Evolutionary conservation across 2,329 filamentous ascomycete species (phyloP), one percentile per base, ranked within the genome.

Genomic region (Curvularia verruculosa): DNA sequence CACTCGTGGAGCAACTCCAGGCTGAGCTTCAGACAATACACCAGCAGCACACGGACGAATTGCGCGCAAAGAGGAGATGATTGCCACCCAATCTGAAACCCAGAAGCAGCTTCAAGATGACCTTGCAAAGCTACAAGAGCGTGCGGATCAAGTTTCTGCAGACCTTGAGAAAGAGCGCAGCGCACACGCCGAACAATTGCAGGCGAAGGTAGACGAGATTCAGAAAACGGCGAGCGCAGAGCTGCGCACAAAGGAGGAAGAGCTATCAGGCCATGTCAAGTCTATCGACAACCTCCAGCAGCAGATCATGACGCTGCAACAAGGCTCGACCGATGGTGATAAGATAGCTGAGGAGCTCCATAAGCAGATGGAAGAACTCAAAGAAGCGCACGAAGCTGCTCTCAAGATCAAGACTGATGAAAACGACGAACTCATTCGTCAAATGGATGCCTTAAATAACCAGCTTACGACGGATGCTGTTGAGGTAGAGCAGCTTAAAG

Each of bases 401-500:
- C 56, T 76, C 37, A 62, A 65, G 51, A 47, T 69, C 54, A 75
- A 75, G 56, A 57, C 63, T 0, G 65, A 70, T 15, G 66, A 75
- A 47, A 72, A 66, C 23, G 67, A 75, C 19, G 72, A 75, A 54
- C 69, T 76, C 5, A 47, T 64, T 19, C 67, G 69, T 36, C 72
- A 75, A 36, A 43, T 75, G 28, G 68, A 75, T 49, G 71, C 71
- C 8, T 66, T 75, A 50, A 75, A 75, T 29, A 65, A 73, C 10
- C 71, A 76, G 55, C 65, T 76, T 8, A 65, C 60, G 31, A 59
- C 66, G 3, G 73, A 75, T 54, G 66, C 71, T 5, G 49, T 64
- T 3, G 61, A 71, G 41, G 49, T 73, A 1, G 63, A 73, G 45
- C 62, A 65, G 23, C 43, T 73, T 23, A 74, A 67, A 45, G 63